Percentiles rank a stretch among this genome's conserved stretches.
phyloP scores from a whole-genome alignment of 495 filamentous ascomycete species.

The Staphylotrichum tortipilum region DNA sequence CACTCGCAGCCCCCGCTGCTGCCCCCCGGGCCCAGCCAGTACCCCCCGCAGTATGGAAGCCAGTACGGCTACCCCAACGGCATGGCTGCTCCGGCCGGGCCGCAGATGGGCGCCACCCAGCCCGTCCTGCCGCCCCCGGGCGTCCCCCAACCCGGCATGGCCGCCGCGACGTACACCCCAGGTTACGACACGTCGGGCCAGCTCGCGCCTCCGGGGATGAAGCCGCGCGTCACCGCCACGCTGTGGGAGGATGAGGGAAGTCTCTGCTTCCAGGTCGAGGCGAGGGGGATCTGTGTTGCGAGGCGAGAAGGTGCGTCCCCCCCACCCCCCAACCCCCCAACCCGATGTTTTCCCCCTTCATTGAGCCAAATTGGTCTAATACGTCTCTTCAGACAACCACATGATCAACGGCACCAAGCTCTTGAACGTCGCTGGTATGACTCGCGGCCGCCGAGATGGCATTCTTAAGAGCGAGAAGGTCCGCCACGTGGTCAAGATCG shows the following conservation, averaged over 20 bases:
- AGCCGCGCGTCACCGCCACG: slow-evolving; percentile 94
- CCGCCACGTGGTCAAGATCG: slow-evolving; percentile 95
- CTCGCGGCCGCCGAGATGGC: slow-evolving; percentile 85
- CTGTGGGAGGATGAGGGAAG: slow-evolving; percentile 98
- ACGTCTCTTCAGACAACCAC: slow-evolving; percentile 64
- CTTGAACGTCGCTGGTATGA: slow-evolving; percentile 97
- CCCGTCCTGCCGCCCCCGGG: slow-evolving; percentile 62
- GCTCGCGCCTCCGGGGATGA: slow-evolving; percentile 88
- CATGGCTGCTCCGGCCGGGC: slow-evolving; percentile 59
- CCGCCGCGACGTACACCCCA: slow-evolving; percentile 41
- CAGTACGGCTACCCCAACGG: slow-evolving; percentile 70
- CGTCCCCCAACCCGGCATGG: slow-evolving; percentile 43
- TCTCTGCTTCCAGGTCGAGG: slow-evolving; percentile 95
- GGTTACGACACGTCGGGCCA: slow-evolving; percentile 87
- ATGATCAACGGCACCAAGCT: slow-evolving; percentile 99
- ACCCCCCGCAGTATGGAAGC: slow-evolving; percentile 48
- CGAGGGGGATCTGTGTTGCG: slow-evolving; percentile 91
- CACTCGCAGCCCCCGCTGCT: slow-evolving; percentile 64
- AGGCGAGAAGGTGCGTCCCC: slow-evolving; percentile 71
- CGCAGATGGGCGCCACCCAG: slow-evolving; percentile 53
- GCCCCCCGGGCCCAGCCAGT: slow-evolving; percentile 67
- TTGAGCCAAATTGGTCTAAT: not conserved
- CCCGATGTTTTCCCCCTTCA: not conserved
- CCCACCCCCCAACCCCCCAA: no score
- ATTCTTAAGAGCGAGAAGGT: slow-evolving; percentile 97